Conservation (phyloP, 768 basidiomycete genomes). For the Lentinula edodes region DNA sequence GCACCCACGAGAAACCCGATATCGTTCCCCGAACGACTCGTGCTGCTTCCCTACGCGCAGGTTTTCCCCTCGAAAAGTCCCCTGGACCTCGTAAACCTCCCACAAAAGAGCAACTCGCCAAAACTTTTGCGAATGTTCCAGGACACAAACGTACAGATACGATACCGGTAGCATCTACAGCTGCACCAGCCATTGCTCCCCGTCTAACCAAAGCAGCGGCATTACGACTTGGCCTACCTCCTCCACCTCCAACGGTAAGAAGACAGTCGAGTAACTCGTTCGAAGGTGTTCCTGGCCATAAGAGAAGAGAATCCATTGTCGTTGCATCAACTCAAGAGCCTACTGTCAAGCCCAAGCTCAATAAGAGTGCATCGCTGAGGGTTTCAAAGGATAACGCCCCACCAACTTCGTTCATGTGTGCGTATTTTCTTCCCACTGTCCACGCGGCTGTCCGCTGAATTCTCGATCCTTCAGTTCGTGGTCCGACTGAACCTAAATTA, state of each 20-base stretch:
- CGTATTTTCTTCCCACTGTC: slow-evolving; percentile 21
- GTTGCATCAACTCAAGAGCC: slow-evolving; percentile 68
- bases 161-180: slow-evolving; percentile 70
- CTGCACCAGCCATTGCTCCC: slow-evolving; percentile 65
- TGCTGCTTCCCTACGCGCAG: slow-evolving; percentile 69
- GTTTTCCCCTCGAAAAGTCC: slow-evolving; percentile 40
- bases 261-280: slow-evolving; percentile 42
- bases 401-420: slow-evolving; percentile 69
- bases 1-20: slow-evolving; percentile 54
- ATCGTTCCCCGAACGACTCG: slow-evolving; percentile 75
- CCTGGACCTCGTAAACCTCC: slow-evolving; percentile 44
- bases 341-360: slow-evolving; percentile 61
- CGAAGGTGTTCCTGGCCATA: slow-evolving; percentile 82
- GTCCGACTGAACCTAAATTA: slow-evolving; percentile 33
- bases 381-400: slow-evolving; percentile 55
- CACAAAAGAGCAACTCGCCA: slow-evolving; percentile 53
- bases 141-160: slow-evolving; percentile 72
- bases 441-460: neutral
- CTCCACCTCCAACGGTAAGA: slow-evolving; percentile 33
- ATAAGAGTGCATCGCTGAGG: slow-evolving; percentile 73
- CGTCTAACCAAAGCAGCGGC: slow-evolving; percentile 74
- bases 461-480: slow-evolving; percentile 35
- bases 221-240: slow-evolving; percentile 53
- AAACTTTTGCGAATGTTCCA: slow-evolving; percentile 73
- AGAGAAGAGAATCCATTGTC: slow-evolving; percentile 67